Conservation (phyloP, 1,284 basidiomycete genomes). For the Puccinia triticina region DNA sequence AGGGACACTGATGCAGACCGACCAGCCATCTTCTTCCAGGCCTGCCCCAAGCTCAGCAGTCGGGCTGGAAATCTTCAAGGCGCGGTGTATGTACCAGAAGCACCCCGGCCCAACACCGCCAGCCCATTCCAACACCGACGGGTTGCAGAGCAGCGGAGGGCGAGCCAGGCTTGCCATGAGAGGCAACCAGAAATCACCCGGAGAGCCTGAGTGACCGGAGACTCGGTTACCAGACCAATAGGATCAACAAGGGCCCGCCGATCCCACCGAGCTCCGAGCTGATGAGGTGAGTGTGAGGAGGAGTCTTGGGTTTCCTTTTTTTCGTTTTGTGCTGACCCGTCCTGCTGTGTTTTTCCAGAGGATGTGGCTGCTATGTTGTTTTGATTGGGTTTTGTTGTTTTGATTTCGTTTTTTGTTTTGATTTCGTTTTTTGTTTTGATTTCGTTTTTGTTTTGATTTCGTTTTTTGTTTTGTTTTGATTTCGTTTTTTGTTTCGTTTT, state of each 20-base stretch:
- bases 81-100: too few species aligned
- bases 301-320: too few species aligned
- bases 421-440: too few species aligned
- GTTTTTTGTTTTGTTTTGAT: not conserved
- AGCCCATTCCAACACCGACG: not conserved
- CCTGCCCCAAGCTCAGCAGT: too few species aligned
- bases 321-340: too few species aligned
- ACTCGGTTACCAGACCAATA: not conserved
- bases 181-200: too few species aligned
- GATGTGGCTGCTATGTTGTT: too few species aligned
- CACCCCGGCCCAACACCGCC: not conserved
- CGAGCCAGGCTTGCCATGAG: not conserved
- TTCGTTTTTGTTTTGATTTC: not conserved
- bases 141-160: not conserved
- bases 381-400: too few species aligned
- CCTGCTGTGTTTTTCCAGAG: too few species aligned
- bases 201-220: not conserved
- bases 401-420: not conserved
- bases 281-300: constrained; percentile 4
- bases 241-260: not conserved
- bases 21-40: too few species aligned
- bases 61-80: too few species aligned
- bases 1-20: too few species aligned
- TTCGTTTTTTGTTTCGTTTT: constrained; percentile 8
- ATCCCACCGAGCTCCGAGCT: constrained; percentile 6